Conservation (phyloP, 768 basidiomycete genomes). For the Exsudoporus frostii region DNA sequence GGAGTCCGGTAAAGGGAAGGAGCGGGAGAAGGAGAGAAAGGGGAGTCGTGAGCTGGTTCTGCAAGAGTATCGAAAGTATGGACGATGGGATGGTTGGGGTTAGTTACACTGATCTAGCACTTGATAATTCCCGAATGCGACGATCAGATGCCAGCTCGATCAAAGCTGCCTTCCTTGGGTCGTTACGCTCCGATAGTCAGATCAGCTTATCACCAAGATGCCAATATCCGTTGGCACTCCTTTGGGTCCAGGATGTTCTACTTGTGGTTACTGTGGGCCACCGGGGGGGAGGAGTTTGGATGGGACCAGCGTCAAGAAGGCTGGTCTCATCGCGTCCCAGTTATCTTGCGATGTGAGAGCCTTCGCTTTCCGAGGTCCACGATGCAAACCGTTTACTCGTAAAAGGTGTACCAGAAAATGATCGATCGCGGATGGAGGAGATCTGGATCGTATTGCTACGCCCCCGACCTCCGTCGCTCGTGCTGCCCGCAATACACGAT, state of each 20-base stretch:
- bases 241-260: constrained; percentile 31
- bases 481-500: constrained; percentile 98
- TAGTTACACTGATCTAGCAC: constrained; percentile 20
- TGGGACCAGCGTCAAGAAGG: constrained; percentile 44
- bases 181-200: neutral
- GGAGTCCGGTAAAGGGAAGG: constrained; percentile 55
- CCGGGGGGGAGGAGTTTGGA: constrained; percentile 44
- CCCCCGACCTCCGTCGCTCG: constrained; percentile 73
- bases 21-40: constrained; percentile 52
- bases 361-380: neutral
- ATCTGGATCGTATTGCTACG: constrained; percentile 83
- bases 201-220: constrained; percentile 15
- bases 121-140: neutral
- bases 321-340: constrained; percentile 47
- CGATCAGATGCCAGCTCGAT: neutral
- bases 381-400: constrained; percentile 3
- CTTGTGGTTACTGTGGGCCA: constrained; percentile 68
- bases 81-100: constrained; percentile 89
- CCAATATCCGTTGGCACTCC: constrained; percentile 29
- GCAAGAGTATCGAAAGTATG: constrained; percentile 77
- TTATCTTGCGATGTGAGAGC: constrained; percentile 51
- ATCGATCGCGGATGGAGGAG: constrained; percentile 84
- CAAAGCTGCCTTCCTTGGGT: neutral
- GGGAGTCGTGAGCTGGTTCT: constrained; percentile 65
- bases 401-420: constrained; percentile 75